Conservation (phyloP, 345 rosid species). For the Aquilaria yunnanensis region DNA sequence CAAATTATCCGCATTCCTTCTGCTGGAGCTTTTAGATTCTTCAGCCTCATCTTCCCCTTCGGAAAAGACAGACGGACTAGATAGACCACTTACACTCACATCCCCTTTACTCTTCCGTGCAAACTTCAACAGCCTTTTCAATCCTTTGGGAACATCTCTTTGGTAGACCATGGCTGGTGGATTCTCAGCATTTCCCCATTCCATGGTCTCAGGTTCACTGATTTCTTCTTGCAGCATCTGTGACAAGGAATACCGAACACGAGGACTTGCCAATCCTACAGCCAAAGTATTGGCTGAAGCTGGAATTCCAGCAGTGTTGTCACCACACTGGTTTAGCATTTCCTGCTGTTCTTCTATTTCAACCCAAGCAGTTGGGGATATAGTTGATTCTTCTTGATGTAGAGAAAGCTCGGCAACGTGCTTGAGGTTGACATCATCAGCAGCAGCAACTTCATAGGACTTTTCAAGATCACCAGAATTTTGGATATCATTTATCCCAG, state of each 20-base stretch:
- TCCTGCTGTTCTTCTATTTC: slow-evolving; percentile 47
- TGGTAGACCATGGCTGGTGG: slow-evolving; percentile 47
- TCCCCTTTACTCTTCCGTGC: slow-evolving; percentile 67
- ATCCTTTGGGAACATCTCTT: slow-evolving; percentile 61
- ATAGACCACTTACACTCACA: slow-evolving; percentile 47
- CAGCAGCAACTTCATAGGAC: slow-evolving; percentile 18
- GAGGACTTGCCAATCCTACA: slow-evolving; percentile 37
- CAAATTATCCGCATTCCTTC: slow-evolving; percentile 41
- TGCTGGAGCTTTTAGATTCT: slow-evolving; percentile 37
- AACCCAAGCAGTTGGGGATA: slow-evolving; percentile 61
- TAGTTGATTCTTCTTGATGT: slow-evolving; percentile 37
- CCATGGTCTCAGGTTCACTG: slow-evolving; percentile 47
- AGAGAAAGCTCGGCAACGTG: slow-evolving; percentile 9
- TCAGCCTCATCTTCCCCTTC: slow-evolving; percentile 65
- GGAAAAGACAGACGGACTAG: slow-evolving; percentile 57
- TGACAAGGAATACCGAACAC: slow-evolving; percentile 59
- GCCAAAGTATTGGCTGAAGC: slow-evolving; percentile 26
- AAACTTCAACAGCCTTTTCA: slow-evolving; percentile 64
- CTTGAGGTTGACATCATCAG: slow-evolving; percentile 21
- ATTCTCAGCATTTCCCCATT: slow-evolving; percentile 71
- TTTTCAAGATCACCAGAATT: slow-evolving; percentile 20
- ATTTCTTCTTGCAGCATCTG: slow-evolving; percentile 75
- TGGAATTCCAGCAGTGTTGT: slow-evolving; percentile 22
- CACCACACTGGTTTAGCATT: slow-evolving; percentile 18
- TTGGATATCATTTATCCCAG: slow-evolving; percentile 14